A percentile compares a stretch with the other conserved stretches of the same genome.
phyloP scores from a whole-genome alignment of 1,284 basidiomycete genomes.

The Apiotrichum gamsii region DNA sequence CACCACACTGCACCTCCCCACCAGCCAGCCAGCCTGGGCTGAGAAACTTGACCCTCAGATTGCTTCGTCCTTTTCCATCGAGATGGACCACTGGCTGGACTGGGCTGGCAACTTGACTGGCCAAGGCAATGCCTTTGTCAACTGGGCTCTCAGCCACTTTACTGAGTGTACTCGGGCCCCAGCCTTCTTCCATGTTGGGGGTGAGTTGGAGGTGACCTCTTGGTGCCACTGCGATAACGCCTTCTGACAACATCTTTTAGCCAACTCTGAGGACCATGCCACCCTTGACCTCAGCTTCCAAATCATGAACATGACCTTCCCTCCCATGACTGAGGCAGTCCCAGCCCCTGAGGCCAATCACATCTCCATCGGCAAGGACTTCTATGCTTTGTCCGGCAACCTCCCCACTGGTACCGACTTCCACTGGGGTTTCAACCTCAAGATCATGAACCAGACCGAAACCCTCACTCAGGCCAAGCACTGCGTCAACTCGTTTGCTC shows the following conservation, averaged over 20 bases:
- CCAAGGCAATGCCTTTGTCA: conserved; percentile 18
- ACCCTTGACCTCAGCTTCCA: conserved; percentile 10
- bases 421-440: conserved; percentile 64
- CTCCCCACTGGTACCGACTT: conserved; percentile 51
- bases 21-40: conserved; percentile 14
- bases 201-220: conserved; percentile 1
- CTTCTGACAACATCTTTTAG: too few species aligned
- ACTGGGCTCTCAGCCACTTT: conserved; percentile 17
- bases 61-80: conserved; percentile 21
- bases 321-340: conserved; percentile 45
- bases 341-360: conserved; percentile 61
- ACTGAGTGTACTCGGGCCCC: conserved; percentile 14
- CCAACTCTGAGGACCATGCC: conserved; percentile 22
- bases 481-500: conserved; percentile 44
- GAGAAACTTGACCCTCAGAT: conserved; percentile 16
- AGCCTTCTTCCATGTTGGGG: conserved; percentile 13
- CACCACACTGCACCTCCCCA: conserved; percentile 5
- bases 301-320: conserved; percentile 43
- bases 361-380: conserved; percentile 57
- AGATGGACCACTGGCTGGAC: conserved; percentile 22
- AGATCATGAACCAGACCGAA: conserved; percentile 54
- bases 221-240: too few species aligned
- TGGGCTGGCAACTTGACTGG: conserved; percentile 22
- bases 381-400: conserved; percentile 55
- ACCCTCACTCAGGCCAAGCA: conserved; percentile 57